Evolutionary conservation across 2,329 filamentous ascomycete genomes (phyloP).

Genomic region (Leptosphaerulina australis): DNA sequence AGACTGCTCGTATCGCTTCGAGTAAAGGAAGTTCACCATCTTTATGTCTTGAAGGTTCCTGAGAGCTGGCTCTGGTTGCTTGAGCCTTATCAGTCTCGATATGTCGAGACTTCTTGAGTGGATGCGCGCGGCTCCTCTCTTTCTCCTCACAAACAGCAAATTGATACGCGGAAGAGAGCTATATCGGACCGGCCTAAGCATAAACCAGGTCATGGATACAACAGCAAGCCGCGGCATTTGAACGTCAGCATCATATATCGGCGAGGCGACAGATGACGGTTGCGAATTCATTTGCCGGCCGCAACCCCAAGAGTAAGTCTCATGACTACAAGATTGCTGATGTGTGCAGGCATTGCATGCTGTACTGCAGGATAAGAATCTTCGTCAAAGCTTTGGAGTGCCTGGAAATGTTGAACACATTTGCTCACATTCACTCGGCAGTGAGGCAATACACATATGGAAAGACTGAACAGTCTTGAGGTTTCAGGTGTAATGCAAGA

Average conservation of each 20-base stretch:
- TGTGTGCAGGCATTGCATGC: conserved; percentile 1
- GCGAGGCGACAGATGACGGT: neutral
- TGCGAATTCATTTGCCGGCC: conserved; percentile 8
- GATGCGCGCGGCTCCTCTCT: conserved; percentile 13
- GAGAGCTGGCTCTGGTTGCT: conserved; percentile 12
- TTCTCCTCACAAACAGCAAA: conserved; percentile 11
- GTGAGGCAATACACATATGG: conserved; percentile 5
- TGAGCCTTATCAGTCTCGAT: neutral
- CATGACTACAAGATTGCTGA: neutral
- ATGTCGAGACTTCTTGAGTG: conserved; percentile 1
- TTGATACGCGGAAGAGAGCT: conserved; percentile 5
- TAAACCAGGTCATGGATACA: conserved; percentile 2
- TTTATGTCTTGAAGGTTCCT: conserved; percentile 15
- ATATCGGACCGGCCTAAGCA: conserved; percentile 14
- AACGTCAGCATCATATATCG: conserved; percentile 6
- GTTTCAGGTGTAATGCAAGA: conserved; percentile 2
- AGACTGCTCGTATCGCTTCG: conserved; percentile 6
- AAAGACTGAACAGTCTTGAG: conserved; percentile 6
- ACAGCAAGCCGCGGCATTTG: conserved; percentile 15
- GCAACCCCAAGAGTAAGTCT: neutral
- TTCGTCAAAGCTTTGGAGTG: conserved; percentile 1
- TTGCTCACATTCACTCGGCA: conserved; percentile 6
- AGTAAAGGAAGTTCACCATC: conserved; percentile 1
- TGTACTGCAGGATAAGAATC: conserved; percentile 1
- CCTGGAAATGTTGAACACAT: neutral